These are phyloP conservation scores for Tuber brumale DNA, from an alignment of 495 filamentous ascomycete species.

Conservation along the genomic window DNA sequence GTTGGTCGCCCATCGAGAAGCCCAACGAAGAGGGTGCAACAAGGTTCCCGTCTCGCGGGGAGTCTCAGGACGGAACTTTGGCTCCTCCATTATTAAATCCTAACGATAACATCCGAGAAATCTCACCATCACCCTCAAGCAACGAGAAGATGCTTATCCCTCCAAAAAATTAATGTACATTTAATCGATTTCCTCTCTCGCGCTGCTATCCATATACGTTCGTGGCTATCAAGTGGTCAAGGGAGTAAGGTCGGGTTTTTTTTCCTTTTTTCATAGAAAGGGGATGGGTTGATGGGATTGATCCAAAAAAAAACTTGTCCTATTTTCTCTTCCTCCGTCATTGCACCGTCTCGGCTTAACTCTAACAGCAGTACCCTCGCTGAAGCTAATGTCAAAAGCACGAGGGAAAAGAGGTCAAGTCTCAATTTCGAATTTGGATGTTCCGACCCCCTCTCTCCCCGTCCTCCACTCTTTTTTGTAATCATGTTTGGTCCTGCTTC, in stretches of 20 bases:
- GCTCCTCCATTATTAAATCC: not conserved
- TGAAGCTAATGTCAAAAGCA: not conserved
- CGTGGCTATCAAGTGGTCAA: not conserved
- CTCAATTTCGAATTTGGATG: not conserved
- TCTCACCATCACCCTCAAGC: not conserved
- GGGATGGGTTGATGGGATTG: not conserved
- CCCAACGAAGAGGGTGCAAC: conserved; percentile 47
- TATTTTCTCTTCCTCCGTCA: not conserved
- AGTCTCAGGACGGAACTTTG: conserved; percentile 37
- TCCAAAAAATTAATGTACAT: not conserved
- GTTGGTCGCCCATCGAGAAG: conserved; percentile 66
- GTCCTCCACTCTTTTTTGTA: not conserved
- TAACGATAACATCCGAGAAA: not conserved
- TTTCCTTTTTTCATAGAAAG: not conserved
- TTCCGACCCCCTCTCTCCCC: not conserved
- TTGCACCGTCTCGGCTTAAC: not conserved
- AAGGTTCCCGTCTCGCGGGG: conserved; percentile 46
- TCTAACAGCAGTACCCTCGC: not conserved
- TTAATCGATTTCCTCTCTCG: not conserved
- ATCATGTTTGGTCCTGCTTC: not conserved
- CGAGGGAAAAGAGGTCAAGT: not conserved
- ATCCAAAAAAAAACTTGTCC: not conserved
- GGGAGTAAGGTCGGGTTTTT: not conserved
- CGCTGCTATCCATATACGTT: not conserved
- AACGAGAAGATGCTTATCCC: not conserved